Evolutionary conservation across 495 filamentous ascomycete genomes (phyloP).

Genomic region (Daldinia decipiens): DNA sequence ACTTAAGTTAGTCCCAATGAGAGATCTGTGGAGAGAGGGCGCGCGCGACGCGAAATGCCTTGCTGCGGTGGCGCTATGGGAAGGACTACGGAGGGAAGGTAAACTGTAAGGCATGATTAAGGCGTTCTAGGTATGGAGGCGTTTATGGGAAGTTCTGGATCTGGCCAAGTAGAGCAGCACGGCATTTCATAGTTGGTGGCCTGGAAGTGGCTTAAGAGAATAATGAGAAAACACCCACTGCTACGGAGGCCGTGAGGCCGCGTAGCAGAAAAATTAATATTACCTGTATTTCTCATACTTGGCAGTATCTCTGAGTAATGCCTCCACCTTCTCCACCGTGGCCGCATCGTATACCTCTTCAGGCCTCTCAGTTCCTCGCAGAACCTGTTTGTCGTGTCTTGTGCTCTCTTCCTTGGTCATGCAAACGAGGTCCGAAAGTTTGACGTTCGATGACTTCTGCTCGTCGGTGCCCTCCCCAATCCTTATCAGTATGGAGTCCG

Average conservation of each 20-base stretch:
- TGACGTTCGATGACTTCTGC: slow-evolving; percentile 74
- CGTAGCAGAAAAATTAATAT: slow-evolving; percentile 18
- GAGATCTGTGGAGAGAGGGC: slow-evolving; percentile 80
- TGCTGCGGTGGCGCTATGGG: slow-evolving; percentile 79
- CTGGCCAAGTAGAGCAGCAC: background rate
- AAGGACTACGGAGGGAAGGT: slow-evolving; percentile 72
- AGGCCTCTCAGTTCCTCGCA: slow-evolving; percentile 72
- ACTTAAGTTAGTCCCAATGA: slow-evolving; percentile 73
- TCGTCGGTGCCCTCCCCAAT: slow-evolving; percentile 69
- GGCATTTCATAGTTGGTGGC: background rate
- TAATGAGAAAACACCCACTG: background rate
- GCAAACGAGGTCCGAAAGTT: slow-evolving; percentile 80
- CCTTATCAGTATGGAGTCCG: slow-evolving; percentile 53
- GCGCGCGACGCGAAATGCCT: slow-evolving; percentile 82
- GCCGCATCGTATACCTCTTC: slow-evolving; percentile 77
- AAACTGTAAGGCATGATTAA: slow-evolving; percentile 58
- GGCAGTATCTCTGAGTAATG: slow-evolving; percentile 63
- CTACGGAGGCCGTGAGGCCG: background rate
- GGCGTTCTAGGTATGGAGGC: background rate
- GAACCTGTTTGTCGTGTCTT: slow-evolving; percentile 79
- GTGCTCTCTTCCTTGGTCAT: slow-evolving; percentile 97
- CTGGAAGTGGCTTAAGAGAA: background rate
- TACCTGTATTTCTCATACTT: slow-evolving; percentile 49
- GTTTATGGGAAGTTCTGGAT: background rate
- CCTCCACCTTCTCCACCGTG: slow-evolving; percentile 70